Base-by-base conservation (phyloP, 805 yeast genomes). In the Cyberlindnera japonica region DNA sequence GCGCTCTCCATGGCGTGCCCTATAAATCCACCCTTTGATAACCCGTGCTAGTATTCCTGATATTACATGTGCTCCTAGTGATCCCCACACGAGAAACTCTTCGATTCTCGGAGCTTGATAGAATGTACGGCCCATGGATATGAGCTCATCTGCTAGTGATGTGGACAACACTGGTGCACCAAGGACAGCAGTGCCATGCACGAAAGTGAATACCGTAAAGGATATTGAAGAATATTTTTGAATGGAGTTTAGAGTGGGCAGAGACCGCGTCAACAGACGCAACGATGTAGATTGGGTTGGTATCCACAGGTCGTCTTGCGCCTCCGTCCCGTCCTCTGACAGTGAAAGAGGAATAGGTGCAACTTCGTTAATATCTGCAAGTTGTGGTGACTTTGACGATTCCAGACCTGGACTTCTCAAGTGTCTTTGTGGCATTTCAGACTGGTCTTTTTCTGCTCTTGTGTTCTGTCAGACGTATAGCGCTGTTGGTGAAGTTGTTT, bases 171-270 rank as follows among this genome's bases (percentile, higher is more conserved):
- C 54, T 0, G 93, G 91, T 0, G 74, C 67, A 2, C 75, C 48
- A 0, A 75, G 63, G 5, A 79, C 82, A 0, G 81, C 67, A 1
- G 76, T 44, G 0, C 75, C 51, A 56, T 84, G 93, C 9, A 83
- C 59, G 1, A 75, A 69, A 1, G 79, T 58, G 54, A 84, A 84
- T 2, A 71, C 61, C 0, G 72, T 54, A 55, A 84, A 77, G 9
- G 78, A 65, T 36, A 76, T 69, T 0, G 85, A 78, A 12, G 85
- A 74, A 57, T 75, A 79, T 54, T 75, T 75, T 59, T 84, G 93
- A 0, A 61, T 29, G 6, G 43, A 38, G 6, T 35, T 35, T 5
- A 66, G 45, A 4, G 50, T 20, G 2, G 60, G 56, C 15, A 49
- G 18, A 6, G 35, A 27, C n/a, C 20, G 5, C 9, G 40, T n/a